A percentile compares a stretch with the other conserved stretches of the same genome.
These are phyloP conservation scores for Paramecium bursaria DNA, from an alignment of 73 alveolate genomes.

Conservation along the genomic window DNA sequence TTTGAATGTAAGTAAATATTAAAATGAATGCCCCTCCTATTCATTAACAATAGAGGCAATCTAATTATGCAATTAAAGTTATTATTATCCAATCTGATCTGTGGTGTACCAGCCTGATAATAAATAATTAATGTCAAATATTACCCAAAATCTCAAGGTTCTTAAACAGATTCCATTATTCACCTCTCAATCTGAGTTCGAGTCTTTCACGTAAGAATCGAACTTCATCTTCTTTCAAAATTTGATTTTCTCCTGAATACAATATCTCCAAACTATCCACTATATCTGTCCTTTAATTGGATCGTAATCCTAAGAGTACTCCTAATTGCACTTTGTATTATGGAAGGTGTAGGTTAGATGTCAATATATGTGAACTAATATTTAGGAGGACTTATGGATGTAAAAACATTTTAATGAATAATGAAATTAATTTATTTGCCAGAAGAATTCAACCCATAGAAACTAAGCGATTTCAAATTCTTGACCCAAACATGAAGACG, in stretches of 20 bases:
- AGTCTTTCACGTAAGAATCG: constrained; percentile 20
- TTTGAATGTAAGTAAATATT: constrained; percentile 1
- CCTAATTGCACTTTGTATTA: neutral
- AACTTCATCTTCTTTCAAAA: neutral
- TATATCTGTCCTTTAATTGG: constrained; percentile 39
- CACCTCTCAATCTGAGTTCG: constrained; percentile 18
- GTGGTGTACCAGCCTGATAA: constrained; percentile 62
- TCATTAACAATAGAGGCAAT: neutral
- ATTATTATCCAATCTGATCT: constrained; percentile 1
- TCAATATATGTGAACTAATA: constrained; percentile 10
- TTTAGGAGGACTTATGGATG: constrained; percentile 53
- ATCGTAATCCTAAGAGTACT: constrained; percentile 7
- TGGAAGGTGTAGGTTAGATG: neutral
- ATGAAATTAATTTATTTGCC: too few species aligned
- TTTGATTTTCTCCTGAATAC: neutral
- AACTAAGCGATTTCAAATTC: too few species aligned
- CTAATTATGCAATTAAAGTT: constrained; percentile 9
- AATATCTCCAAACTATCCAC: constrained; percentile 31
- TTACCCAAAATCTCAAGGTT: constrained; percentile 38
- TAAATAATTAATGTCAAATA: neutral
- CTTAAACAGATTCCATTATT: constrained; percentile 58
- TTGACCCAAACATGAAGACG: constrained; percentile 37
- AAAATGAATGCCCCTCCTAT: neutral
- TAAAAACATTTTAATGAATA: too few species aligned
- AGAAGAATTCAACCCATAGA: too few species aligned